These are phyloP conservation scores for Abelmoschus esculentus DNA, from an alignment of 345 rosid genomes.

Conservation along the genomic window DNA sequence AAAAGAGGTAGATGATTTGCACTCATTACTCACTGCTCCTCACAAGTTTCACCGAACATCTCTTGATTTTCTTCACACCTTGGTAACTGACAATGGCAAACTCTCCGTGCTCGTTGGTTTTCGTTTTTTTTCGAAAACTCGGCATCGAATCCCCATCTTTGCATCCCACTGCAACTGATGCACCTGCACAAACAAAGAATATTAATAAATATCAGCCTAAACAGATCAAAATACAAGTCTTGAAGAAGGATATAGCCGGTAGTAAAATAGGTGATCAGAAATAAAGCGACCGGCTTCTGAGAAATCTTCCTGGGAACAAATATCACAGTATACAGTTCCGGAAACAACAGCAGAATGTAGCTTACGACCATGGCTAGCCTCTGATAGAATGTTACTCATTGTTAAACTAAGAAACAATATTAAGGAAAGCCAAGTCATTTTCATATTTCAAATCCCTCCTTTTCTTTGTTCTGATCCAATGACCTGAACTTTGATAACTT, in stretches of 20 bases:
- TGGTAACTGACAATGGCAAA: conserved; percentile 60
- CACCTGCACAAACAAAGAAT: conserved; percentile 42
- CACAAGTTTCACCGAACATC: conserved; percentile 60
- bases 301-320: conserved; percentile 58
- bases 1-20: no score
- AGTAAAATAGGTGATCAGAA: conserved; percentile 38
- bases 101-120: conserved; percentile 62
- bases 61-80: conserved; percentile 58
- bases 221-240: not conserved
- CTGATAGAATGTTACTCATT: conserved; percentile 15
- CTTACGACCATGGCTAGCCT: conserved; percentile 20
- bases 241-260: not conserved
- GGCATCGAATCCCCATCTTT: conserved; percentile 33
- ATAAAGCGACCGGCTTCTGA: conserved; percentile 56
- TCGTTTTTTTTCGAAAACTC: conserved; percentile 49
- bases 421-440: conserved; percentile 31
- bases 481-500: not conserved
- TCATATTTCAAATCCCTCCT: conserved; percentile 28
- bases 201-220: not conserved
- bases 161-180: conserved; percentile 72
- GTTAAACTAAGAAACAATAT: conserved; percentile 22
- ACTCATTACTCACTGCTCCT: conserved; percentile 69
- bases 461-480: not conserved
- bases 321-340: conserved; percentile 85
- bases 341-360: conserved; percentile 50